Evolutionary conservation across 495 filamentous ascomycete genomes (phyloP), one percentile per base, ranked within the genome.

Genomic region (Xylaria flabelliformis): DNA sequence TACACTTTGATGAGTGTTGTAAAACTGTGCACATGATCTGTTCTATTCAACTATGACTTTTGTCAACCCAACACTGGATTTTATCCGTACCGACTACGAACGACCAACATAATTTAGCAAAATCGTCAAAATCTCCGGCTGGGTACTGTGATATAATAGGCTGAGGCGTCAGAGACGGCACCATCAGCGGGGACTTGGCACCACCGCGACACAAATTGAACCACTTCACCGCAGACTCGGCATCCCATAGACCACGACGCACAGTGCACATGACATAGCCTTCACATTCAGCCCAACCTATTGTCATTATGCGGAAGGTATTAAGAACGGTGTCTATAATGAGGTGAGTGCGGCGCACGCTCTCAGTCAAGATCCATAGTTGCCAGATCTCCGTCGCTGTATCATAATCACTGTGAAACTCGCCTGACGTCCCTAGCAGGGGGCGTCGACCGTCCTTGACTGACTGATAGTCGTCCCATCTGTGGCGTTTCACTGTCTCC

Each of bases 341-440:
- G 51, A 85, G 80, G 0, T 83, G 85, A 8, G 44, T 55, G n/a
- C 84, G 80, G 0, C 85, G 80, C 6, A 85, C 81, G 59, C 79
- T 83, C 69, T 86, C 85, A 6, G 76, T 82, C 32, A 86, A 76
- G 9, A 87, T 73, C 85, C 85, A 87, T 13, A 79, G 79, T 2
- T 75, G 80, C 78, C 82, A 82, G 15, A 79, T 50, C 76, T 81
- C n/a, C 80, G 55, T 59, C 75, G 76, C 41, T 69, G 67, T 4
- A 75, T 81, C 10, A 78, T 80, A 69, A 77, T 75, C 26, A 74
- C 66, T 77, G 62, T 64, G 62, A 34, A 64, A 64, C 6, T 64
- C 42, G 13, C 24, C 36, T 1, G 62, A 64, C 4, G 24, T 32
- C 6, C 41, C 42, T n/a, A 64, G 42, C 34, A 64, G 26, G n/a